phyloP scores from a whole-genome alignment of 2,329 filamentous ascomycete genomes.

The Xylaria sp. region DNA sequence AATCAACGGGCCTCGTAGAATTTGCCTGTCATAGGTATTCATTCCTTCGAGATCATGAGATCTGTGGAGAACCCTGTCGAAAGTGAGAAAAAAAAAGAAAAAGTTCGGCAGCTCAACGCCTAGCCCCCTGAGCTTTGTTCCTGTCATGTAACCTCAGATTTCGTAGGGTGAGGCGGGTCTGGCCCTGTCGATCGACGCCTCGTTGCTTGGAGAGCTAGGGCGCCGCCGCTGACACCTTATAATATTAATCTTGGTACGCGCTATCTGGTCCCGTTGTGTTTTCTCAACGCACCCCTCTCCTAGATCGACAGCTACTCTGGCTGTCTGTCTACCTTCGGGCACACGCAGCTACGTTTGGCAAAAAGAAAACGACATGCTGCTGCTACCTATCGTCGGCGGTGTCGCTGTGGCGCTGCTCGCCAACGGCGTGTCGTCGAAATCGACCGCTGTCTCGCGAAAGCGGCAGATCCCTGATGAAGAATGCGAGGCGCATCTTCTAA shows the following conservation, averaged over 20 bases:
- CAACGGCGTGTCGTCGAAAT: conserved; percentile 39
- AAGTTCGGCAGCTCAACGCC: conserved; percentile 31
- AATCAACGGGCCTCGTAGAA: conserved; percentile 30
- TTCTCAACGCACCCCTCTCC: not conserved
- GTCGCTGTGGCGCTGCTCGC: conserved; percentile 42
- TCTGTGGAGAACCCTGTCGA: conserved; percentile 46
- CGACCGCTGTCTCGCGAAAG: conserved; percentile 31
- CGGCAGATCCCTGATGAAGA: conserved; percentile 36
- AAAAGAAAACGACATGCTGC: conserved; percentile 42
- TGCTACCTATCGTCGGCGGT: conserved; percentile 41
- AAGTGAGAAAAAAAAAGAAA: conserved; percentile 21
- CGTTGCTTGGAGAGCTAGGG: conserved; percentile 24
- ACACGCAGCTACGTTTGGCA: conserved; percentile 34
- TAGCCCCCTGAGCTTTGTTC: conserved; percentile 12
- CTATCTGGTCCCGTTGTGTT: not conserved
- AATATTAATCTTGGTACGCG: conserved; percentile 15
- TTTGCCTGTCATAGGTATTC: conserved; percentile 11
- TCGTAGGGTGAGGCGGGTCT: conserved; percentile 29
- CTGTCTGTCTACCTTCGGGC: not conserved
- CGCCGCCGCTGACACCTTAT: conserved; percentile 20
- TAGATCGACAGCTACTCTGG: not conserved
- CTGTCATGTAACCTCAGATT: conserved; percentile 38
- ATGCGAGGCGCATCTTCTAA: conserved; percentile 48
- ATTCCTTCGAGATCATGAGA: conserved; percentile 23
- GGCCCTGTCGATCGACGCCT: conserved; percentile 37